Base-by-base conservation (phyloP, 2,329 filamentous ascomycete genomes). In the Sclerotinia minor region DNA sequence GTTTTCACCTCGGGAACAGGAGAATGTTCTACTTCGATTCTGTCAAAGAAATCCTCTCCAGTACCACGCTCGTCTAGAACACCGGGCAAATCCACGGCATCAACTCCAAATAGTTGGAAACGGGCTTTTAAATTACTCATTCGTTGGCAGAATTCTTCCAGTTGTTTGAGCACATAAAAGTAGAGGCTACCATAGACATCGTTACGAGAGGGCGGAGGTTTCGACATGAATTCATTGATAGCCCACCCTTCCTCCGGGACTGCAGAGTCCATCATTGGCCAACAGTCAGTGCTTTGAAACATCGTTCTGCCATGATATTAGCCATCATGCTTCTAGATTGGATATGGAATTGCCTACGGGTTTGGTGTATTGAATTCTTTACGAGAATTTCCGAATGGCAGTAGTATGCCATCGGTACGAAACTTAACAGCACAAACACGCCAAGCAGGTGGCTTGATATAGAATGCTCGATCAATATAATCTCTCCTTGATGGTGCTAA, bases 181-280 rank as follows among this genome's bases (percentile, higher is more conserved):
- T 49, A 64, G 13, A 67, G 57, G 35, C 32, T 67, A 2, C 65
- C 65, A 45, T 67, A 67, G 24, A 67, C 21, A 49, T 67, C 65
- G n/a, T 67, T 64, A 2, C 32, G 60, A 44, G 65, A 24, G 71
- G n/a, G 67, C 24, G 5, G 47, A 8, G n/a, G 21, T 7, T 67
- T 64, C 2, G 45, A 45, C 24, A 38, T 6, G 24, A 41, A 32
- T 15, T 38, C 41, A 3, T 64, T 19, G 19, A 53, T 8, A 1
- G 58, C 4, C 80, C 80, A 83, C 3, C 80, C 79, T 21, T 73
- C 50, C 2, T 78, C 65, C 26, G 80, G 79, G 66, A 79, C 75
- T 0, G 79, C 75, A 53, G 60, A 67, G 59, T 81, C 80, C 5
- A 69, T 71, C 75, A 81, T 78, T 0, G 77, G 77, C 81, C 80